Evolutionary conservation across 495 filamentous ascomycete species (phyloP).

Genomic region (Jackrogersella minutella): DNA sequence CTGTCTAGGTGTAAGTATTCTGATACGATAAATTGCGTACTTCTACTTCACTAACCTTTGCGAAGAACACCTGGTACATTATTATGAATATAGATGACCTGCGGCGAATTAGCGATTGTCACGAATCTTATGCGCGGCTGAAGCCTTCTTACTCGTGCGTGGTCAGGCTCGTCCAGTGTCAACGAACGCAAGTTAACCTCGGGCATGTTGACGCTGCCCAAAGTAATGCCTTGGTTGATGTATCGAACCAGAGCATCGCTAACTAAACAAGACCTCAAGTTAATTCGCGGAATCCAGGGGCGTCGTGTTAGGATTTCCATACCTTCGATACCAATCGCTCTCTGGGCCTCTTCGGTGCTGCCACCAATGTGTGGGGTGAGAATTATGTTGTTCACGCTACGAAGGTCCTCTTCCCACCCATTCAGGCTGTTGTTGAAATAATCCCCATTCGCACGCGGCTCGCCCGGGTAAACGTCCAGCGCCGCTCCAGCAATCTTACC

Average conservation of each 20-base stretch:
- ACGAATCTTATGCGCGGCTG: not conserved
- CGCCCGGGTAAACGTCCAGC: constrained; percentile 93
- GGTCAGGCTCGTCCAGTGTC: constrained; percentile 85
- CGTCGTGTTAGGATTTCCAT: not conserved
- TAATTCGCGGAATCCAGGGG: not conserved
- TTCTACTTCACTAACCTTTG: constrained; percentile 62
- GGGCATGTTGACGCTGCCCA: constrained; percentile 94
- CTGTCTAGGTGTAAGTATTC: constrained; percentile 50
- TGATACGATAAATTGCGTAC: not conserved
- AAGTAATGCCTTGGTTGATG: constrained; percentile 89
- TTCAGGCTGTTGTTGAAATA: constrained; percentile 92
- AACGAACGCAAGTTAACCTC: constrained; percentile 88
- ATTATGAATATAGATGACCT: constrained; percentile 93
- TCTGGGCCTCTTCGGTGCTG: constrained; percentile 96
- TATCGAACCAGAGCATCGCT: constrained; percentile 85
- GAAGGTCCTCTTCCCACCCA: constrained; percentile 84
- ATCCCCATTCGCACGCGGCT: constrained; percentile 92
- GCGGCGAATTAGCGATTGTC: constrained; percentile 23
- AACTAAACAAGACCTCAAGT: constrained; percentile 56
- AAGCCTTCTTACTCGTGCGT: constrained; percentile 71
- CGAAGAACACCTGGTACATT: constrained; percentile 95
- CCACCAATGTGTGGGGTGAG: constrained; percentile 97
- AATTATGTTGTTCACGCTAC: constrained; percentile 88
- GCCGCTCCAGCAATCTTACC: constrained; percentile 95
- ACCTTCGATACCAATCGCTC: constrained; percentile 90